Percentiles rank a stretch among this genome's conserved stretches.
Evolutionary conservation across 2,329 filamentous ascomycete genomes (phyloP).

Genomic region (Geoglossum cookeanum): DNA sequence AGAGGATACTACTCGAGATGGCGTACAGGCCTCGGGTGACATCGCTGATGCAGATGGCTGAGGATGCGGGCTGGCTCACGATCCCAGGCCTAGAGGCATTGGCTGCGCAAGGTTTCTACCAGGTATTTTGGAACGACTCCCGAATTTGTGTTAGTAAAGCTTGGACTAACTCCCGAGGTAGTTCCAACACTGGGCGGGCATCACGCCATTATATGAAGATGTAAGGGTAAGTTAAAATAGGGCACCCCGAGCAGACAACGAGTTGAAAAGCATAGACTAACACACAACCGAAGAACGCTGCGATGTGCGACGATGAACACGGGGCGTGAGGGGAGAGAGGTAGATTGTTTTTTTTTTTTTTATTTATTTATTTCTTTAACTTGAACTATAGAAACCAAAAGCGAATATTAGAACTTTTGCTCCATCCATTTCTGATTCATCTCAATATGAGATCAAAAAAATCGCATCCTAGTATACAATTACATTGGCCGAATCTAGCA

Average conservation of each 20-base stretch:
- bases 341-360: neutral
- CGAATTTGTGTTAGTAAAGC: neutral
- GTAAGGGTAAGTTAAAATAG: conserved; percentile 33
- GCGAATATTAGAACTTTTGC: neutral
- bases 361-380: no score
- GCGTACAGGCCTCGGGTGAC: conserved; percentile 83
- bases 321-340: neutral
- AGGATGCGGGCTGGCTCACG: conserved; percentile 58
- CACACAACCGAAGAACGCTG: conserved; percentile 20
- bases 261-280: neutral
- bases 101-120: conserved; percentile 66
- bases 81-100: conserved; percentile 80
- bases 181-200: conserved; percentile 74
- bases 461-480: neutral
- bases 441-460: neutral
- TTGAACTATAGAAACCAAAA: neutral
- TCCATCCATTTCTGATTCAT: neutral
- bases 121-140: conserved; percentile 31
- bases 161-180: conserved; percentile 16
- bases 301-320: conserved; percentile 23
- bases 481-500: neutral
- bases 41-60: conserved; percentile 65
- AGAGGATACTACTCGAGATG: conserved; percentile 70
- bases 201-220: conserved; percentile 51
- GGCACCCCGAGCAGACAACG: neutral